phyloP scores from a whole-genome alignment of 2,329 filamentous ascomycete genomes.

The Colletotrichum noveboracense region DNA sequence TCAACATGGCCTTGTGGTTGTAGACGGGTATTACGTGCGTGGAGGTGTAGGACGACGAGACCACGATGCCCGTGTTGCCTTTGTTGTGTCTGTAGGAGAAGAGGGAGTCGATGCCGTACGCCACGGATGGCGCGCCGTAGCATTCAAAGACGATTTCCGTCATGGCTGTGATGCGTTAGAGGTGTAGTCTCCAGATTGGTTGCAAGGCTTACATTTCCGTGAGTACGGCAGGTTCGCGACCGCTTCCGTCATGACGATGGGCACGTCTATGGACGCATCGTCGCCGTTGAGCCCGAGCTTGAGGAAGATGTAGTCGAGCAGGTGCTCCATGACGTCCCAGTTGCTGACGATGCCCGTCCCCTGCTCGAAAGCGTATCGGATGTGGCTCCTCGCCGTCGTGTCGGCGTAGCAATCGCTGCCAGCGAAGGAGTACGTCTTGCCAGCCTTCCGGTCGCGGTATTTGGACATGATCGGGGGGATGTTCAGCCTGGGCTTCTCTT shows the following conservation, averaged over 20 bases:
- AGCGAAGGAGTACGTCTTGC: constrained; percentile 90
- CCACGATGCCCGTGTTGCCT: constrained; percentile 83
- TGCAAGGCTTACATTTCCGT: constrained; percentile 69
- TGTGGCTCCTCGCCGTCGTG: constrained; percentile 88
- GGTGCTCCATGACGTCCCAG: constrained; percentile 96
- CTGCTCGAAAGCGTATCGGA: constrained; percentile 88
- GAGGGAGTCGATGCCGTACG: constrained; percentile 94
- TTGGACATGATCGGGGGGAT: constrained; percentile 92
- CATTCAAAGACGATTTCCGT: constrained; percentile 97
- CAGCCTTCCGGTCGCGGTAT: constrained; percentile 92
- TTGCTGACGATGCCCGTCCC: constrained; percentile 93
- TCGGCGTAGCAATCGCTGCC: constrained; percentile 94
- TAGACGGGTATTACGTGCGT: constrained; percentile 96
- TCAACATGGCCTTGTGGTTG: constrained; percentile 82
- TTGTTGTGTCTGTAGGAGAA: constrained; percentile 96
- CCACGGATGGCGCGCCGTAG: constrained; percentile 87
- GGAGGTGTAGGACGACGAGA: constrained; percentile 91
- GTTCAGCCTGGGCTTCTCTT: constrained; percentile 77
- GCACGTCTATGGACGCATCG: constrained; percentile 78
- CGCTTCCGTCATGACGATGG: constrained; percentile 94
- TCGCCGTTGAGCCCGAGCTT: constrained; percentile 86
- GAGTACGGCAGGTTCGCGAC: constrained; percentile 91
- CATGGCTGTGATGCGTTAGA: constrained; percentile 70
- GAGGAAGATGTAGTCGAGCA: constrained; percentile 92
- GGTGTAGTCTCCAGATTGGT: constrained; percentile 16